Percentiles rank a stretch among this genome's conserved stretches.
These are phyloP conservation scores for Lichtheimia corymbifera DNA, from an alignment of 371 early-diverging fungal genomes.

Conservation along the genomic window DNA sequence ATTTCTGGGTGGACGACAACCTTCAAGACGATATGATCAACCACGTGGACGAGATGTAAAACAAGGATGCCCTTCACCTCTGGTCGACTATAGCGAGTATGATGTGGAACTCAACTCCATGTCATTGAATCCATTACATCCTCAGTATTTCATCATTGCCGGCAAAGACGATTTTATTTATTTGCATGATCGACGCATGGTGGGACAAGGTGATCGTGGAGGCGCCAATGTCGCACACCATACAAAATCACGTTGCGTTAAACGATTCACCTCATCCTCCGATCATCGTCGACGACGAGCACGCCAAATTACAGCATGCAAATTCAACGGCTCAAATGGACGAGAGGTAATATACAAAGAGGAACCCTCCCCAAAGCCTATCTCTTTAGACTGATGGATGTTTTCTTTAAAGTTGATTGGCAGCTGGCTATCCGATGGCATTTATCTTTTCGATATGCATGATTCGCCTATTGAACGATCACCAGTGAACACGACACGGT, in stretches of 20 bases:
- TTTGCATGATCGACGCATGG: constrained; percentile 67
- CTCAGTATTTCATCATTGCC: constrained; percentile 63
- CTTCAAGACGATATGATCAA: constrained; percentile 20
- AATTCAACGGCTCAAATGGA: constrained; percentile 45
- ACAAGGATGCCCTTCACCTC: constrained; percentile 37
- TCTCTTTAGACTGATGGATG: not conserved
- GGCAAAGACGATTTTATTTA: constrained; percentile 60
- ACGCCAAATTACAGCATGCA: constrained; percentile 42
- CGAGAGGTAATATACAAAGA: constrained; percentile 27
- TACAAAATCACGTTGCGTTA: constrained; percentile 26
- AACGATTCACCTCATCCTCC: constrained; percentile 23
- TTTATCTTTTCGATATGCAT: constrained; percentile 64
- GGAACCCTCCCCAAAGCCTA: constrained; percentile 1
- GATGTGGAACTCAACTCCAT: constrained; percentile 58
- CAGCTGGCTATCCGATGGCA: constrained; percentile 59
- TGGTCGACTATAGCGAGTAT: constrained; percentile 53
- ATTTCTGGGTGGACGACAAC: constrained; percentile 21
- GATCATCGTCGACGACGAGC: constrained; percentile 18
- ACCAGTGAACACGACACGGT: not conserved
- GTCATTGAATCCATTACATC: constrained; percentile 44
- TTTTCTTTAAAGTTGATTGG: constrained; percentile 48
- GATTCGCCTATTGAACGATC: constrained; percentile 24
- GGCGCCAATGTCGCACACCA: constrained; percentile 13
- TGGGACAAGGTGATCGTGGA: constrained; percentile 14
- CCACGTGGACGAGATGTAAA: constrained; percentile 16